A percentile compares a stretch with the other conserved stretches of the same genome.
phyloP scores from a whole-genome alignment of 2,329 filamentous ascomycete species.

The Chaetomium olivaceum region DNA sequence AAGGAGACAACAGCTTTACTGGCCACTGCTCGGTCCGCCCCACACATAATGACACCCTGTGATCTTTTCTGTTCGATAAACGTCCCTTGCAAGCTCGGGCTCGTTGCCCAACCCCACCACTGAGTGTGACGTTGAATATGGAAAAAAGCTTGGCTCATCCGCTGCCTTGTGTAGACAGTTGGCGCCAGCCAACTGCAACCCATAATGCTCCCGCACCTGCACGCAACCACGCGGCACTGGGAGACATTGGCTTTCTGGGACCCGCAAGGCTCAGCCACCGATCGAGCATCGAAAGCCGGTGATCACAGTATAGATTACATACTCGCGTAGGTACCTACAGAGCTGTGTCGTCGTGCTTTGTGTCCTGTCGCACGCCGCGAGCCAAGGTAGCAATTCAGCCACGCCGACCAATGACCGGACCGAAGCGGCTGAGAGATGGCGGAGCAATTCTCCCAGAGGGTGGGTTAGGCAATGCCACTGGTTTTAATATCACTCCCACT shows the following conservation, averaged over 20 bases:
- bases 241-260: not conserved
- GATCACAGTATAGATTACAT: no score
- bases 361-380: not conserved
- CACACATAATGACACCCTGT: not conserved
- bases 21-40: not conserved
- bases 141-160: slow-evolving; percentile 10
- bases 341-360: not conserved
- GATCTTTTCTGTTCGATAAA: not conserved
- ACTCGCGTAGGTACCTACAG: no score
- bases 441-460: not conserved
- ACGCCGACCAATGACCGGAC: slow-evolving; percentile 11
- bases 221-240: not conserved
- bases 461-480: not conserved
- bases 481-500: not conserved
- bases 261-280: slow-evolving; percentile 12
- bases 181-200: not conserved
- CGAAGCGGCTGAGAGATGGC: slow-evolving; percentile 9
- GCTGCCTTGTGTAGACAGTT: not conserved
- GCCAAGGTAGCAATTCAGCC: slow-evolving; percentile 1
- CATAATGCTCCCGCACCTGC: not conserved
- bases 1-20: not conserved
- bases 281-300: not conserved
- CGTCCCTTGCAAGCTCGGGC: not conserved
- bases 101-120: not conserved
- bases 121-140: slow-evolving; percentile 18